Evolutionary conservation across 2,329 filamentous ascomycete species (phyloP).

Genomic region (Fusarium sp.): DNA sequence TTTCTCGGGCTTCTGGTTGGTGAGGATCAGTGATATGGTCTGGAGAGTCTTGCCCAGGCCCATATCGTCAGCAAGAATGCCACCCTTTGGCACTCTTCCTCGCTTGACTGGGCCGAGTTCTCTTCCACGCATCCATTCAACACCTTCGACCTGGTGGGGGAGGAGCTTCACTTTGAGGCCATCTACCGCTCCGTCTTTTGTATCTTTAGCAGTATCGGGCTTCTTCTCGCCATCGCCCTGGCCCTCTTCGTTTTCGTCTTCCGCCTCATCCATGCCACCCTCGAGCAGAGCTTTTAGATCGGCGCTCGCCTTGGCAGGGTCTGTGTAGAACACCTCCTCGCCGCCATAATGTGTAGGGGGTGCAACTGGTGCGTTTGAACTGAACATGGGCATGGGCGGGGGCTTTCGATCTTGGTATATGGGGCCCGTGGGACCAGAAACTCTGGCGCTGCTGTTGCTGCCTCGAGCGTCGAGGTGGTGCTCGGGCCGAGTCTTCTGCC

Average conservation of each 20-base stretch:
- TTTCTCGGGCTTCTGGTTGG: conserved; percentile 79
- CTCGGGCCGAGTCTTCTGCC: conserved; percentile 70
- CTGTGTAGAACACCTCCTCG: conserved; percentile 75
- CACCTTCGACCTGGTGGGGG: conserved; percentile 94
- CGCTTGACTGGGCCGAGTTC: conserved; percentile 90
- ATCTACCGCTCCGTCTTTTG: conserved; percentile 72
- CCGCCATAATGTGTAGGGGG: conserved; percentile 47
- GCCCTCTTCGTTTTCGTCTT: conserved; percentile 58
- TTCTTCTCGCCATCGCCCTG: conserved; percentile 42
- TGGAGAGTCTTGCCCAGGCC: conserved; percentile 97
- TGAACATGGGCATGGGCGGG: conserved; percentile 64
- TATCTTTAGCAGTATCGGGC: conserved; percentile 48
- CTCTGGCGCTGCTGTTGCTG: conserved; percentile 55
- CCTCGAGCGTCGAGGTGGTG: conserved; percentile 65
- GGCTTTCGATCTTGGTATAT: conserved; percentile 64
- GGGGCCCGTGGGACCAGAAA: conserved; percentile 65
- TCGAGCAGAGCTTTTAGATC: conserved; percentile 88
- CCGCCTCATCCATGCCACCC: conserved; percentile 82
- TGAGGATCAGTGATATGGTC: conserved; percentile 89
- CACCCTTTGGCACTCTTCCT: conserved; percentile 87
- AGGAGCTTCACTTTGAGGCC: conserved; percentile 91
- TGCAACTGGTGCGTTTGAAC: conserved; percentile 53
- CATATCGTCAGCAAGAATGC: conserved; percentile 98
- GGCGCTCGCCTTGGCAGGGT: conserved; percentile 79
- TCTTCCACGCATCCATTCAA: conserved; percentile 95